Evolutionary conservation across 768 basidiomycete species (phyloP), one percentile per base, ranked within the genome.

Genomic region (Boletus subcaerulescens): DNA sequence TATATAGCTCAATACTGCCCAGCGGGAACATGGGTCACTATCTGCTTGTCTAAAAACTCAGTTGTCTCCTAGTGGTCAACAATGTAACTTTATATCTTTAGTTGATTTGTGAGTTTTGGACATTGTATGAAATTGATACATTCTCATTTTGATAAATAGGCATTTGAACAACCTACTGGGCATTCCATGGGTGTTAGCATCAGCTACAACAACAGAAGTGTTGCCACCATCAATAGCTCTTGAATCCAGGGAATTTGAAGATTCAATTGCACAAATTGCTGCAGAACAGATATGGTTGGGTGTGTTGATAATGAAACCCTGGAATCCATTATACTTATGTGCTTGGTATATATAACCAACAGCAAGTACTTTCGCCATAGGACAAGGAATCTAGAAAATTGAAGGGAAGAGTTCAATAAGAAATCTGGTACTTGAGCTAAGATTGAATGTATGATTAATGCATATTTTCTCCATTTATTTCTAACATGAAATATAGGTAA

Each of bases 281-380:
- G 55, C 59, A 8, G 29, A 35, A 39, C 33, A 40, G 13, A 38
- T 59, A 13, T 59, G 58, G 58, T 10, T 53, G 15, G 52, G 59
- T 57, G 24, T 57, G 45, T 33, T 1, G 8, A 44, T 11, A 24
- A 14, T 35, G 12, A 14, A 35, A 35, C 14, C 33, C 33, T 35
- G 33, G 13, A 13, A 35, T 35, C 14, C 6, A 14, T 12, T 35
- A 4, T 35, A 35, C 33, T 35, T 35, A 35, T 33, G 24, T 24
- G 4, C 22, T n/a, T n/a, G n/a, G n/a, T 33, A 33, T 20, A 2
- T 7, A 31, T 2, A 13, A 20, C 12, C n/a, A 12, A 33, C 4
- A 46, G 45, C 45, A 46, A 46, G 45, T 8, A 10, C 32, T 13
- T 17, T 12, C 18, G 38, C 38, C 6, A 39, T 7, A 18, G 38